A percentile compares a stretch with the other conserved stretches of the same genome.
Evolutionary conservation across 768 basidiomycete species (phyloP).

Genomic region (Pleurotus tuoliensis): DNA sequence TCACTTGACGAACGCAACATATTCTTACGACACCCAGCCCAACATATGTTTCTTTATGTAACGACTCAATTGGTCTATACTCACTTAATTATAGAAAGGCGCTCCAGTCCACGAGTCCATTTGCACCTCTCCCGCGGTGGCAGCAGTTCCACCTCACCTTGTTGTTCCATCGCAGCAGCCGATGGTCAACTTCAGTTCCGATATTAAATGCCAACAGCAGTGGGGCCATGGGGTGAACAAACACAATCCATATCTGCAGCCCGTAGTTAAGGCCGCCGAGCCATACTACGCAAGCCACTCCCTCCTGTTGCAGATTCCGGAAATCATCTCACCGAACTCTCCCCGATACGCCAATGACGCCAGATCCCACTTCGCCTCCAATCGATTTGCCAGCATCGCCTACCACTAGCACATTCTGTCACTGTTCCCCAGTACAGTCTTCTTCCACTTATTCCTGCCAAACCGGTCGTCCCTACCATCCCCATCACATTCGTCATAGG

Average conservation of each 20-base stretch:
- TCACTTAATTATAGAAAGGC: not conserved
- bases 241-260: not conserved
- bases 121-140: not conserved
- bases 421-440: no score
- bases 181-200: not conserved
- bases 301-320: not conserved
- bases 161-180: constrained; percentile 9
- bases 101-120: not conserved
- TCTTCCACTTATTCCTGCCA: not conserved
- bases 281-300: not conserved
- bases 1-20: not conserved
- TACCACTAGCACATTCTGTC: not conserved
- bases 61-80: not conserved
- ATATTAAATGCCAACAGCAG: not conserved
- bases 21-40: not conserved
- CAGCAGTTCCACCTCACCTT: constrained; percentile 2
- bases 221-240: not conserved
- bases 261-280: not conserved
- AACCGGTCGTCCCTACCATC: not conserved
- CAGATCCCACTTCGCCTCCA: not conserved
- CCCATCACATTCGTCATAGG: not conserved
- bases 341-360: not conserved
- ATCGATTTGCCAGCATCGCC: not conserved
- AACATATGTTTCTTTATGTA: constrained; percentile 1
- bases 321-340: not conserved